Conservation (phyloP, 2,329 filamentous ascomycete genomes). For the Sporothrix pallida region DNA sequence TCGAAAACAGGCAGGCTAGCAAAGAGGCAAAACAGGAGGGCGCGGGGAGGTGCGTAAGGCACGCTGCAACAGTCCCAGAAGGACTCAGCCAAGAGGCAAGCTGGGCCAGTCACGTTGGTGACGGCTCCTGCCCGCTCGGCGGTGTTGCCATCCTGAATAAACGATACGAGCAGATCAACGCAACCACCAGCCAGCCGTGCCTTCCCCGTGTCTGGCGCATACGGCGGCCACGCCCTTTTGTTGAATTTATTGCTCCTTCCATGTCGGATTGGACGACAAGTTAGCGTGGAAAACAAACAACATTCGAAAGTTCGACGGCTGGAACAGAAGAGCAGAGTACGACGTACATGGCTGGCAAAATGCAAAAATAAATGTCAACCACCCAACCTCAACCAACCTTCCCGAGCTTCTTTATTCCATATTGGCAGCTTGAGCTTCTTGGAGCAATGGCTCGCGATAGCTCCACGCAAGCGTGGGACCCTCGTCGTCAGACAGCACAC, state of each 20-base stretch:
- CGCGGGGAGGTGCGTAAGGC: too few relatives aligned
- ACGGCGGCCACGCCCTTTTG: constrained; percentile 1
- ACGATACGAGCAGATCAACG: constrained; percentile 21
- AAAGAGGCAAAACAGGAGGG: neutral
- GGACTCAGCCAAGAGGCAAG: constrained; percentile 22
- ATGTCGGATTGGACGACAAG: neutral
- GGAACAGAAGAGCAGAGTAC: too few relatives aligned
- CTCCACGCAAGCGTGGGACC: constrained; percentile 17
- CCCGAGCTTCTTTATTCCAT: neutral
- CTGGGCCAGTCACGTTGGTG: constrained; percentile 23
- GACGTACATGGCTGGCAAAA: too few relatives aligned
- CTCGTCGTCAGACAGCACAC: constrained; percentile 11
- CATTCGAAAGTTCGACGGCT: neutral
- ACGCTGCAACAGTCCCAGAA: constrained; percentile 25
- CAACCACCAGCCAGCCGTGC: constrained; percentile 9
- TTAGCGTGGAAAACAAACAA: neutral
- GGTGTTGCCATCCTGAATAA: neutral
- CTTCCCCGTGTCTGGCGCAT: constrained; percentile 15
- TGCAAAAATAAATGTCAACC: too few relatives aligned
- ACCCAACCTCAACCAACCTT: too few relatives aligned
- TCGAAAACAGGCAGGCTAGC: neutral
- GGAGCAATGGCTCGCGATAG: neutral
- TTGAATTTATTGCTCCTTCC: neutral
- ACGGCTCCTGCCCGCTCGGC: constrained; percentile 15
- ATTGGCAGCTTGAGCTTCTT: neutral